Evolutionary conservation across 1,284 basidiomycete species (phyloP), one percentile per base, ranked within the genome.

Genomic region (Naganishia albida): DNA sequence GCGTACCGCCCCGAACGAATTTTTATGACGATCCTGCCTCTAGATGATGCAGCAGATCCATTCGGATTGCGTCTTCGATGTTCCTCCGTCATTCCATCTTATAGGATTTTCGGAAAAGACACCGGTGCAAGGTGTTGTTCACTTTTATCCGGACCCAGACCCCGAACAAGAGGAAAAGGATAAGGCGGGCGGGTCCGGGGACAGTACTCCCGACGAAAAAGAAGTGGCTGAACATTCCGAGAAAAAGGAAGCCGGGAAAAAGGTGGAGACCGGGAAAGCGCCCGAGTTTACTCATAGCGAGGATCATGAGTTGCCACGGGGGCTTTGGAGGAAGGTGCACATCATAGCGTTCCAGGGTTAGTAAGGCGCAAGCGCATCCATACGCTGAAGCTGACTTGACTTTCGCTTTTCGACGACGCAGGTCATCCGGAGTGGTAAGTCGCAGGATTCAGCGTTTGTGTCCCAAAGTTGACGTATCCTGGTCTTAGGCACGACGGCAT

Each of bases 11-110:
- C 12, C 16, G 7, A 7, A 16, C 10, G n/a, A 3, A 43, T 46
- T 12, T 6, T 1, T 25, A 12, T n/a, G n/a, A 42, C 18, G 42
- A 18, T 6, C 18, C 48, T 4, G 1, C 8, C 16, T 12, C 2
- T 63, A 71, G 70, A 66, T 69, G 54, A 70, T 70, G 56, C 71
- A 72, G 59, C 71, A 73, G 64, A 71, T 73, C 18, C 72, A 73
- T 64, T 56, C 65, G 34, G 72, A 73, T 49, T 67, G 68, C 55
- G 70, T 72, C 28, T 49, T 63, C 18, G 55, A 62, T 6, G 63
- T 71, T 12, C 72, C 72, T 13, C 59, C 67, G 4, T 55, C 50
- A 2, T 73, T 73, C 53, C 55, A 69, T 8, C 64, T 73, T 20
- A 66, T 73, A 16, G 72, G 69, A 0, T 68, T 56, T 8, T 72